A percentile compares a stretch with the other conserved stretches of the same genome.
These are phyloP conservation scores for Irpex rosettiformis DNA, from an alignment of 1,284 basidiomycete genomes.

Conservation along the genomic window DNA sequence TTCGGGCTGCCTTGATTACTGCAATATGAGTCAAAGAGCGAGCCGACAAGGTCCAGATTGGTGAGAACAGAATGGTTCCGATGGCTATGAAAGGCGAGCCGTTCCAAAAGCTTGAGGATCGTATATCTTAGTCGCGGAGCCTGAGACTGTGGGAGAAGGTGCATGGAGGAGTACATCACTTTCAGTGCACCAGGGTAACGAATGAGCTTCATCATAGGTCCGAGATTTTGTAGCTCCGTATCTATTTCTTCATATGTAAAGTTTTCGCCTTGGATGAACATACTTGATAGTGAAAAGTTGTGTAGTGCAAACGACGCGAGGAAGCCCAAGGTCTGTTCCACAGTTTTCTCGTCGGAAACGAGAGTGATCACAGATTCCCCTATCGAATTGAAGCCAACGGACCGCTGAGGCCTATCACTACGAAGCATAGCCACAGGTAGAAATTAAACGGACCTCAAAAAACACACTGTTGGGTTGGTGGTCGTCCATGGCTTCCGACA, in stretches of 20 bases:
- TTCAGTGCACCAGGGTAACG: slow-evolving; percentile 52
- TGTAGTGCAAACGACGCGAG: slow-evolving; percentile 60
- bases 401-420: slow-evolving; percentile 37
- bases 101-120: slow-evolving; percentile 59
- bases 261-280: slow-evolving; percentile 43
- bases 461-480: slow-evolving; percentile 56
- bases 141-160: slow-evolving; percentile 23
- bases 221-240: slow-evolving; percentile 37
- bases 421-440: not conserved
- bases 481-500: slow-evolving; percentile 58
- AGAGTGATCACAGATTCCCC: slow-evolving; percentile 52
- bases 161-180: slow-evolving; percentile 48
- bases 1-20: slow-evolving; percentile 20
- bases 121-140: slow-evolving; percentile 39
- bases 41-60: slow-evolving; percentile 48
- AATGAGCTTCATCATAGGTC: slow-evolving; percentile 44
- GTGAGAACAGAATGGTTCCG: slow-evolving; percentile 66
- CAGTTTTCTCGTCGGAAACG: slow-evolving; percentile 41
- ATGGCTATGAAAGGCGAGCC: slow-evolving; percentile 55
- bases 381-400: slow-evolving; percentile 64
- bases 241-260: slow-evolving; percentile 28
- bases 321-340: slow-evolving; percentile 56
- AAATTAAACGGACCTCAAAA: slow-evolving; percentile 58
- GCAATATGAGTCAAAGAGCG: slow-evolving; percentile 43
- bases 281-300: slow-evolving; percentile 52